Evolutionary conservation across 1,284 basidiomycete genomes (phyloP).

Genomic region (Pyrrhoderma noxium): DNA sequence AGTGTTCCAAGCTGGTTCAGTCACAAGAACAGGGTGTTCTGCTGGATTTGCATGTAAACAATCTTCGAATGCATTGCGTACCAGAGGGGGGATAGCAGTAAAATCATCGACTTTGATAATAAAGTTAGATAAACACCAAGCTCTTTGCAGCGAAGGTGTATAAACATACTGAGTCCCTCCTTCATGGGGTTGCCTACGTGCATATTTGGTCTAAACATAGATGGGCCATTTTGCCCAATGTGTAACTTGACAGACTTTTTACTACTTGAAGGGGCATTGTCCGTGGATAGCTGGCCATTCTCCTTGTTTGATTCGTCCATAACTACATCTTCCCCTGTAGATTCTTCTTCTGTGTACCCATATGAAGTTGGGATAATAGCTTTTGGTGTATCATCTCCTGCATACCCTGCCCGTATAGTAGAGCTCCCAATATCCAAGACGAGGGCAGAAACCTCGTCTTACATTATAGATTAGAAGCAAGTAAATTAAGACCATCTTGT

Average conservation of each 20-base stretch:
- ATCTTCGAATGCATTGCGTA: constrained; percentile 70
- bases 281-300: constrained; percentile 22
- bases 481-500: neutral
- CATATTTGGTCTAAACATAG: constrained; percentile 87
- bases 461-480: neutral
- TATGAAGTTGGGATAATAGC: constrained; percentile 87
- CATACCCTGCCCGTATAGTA: constrained; percentile 89
- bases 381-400: constrained; percentile 95
- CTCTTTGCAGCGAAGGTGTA: constrained; percentile 7
- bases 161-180: constrained; percentile 75
- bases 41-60: constrained; percentile 66
- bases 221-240: constrained; percentile 87
- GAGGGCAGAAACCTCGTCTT: constrained; percentile 91
- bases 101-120: constrained; percentile 65
- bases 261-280: constrained; percentile 16
- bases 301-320: constrained; percentile 42
- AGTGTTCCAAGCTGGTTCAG: constrained; percentile 96
- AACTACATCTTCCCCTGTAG: constrained; percentile 41
- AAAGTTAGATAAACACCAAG: constrained; percentile 1
- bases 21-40: constrained; percentile 90
- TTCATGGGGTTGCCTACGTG: constrained; percentile 79
- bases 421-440: constrained; percentile 93
- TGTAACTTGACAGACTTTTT: constrained; percentile 59
- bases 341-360: constrained; percentile 55
- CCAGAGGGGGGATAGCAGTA: constrained; percentile 63